Evolutionary conservation across 2,329 filamentous ascomycete genomes (phyloP).

Genomic region (Penicillium psychrosexuale): DNA sequence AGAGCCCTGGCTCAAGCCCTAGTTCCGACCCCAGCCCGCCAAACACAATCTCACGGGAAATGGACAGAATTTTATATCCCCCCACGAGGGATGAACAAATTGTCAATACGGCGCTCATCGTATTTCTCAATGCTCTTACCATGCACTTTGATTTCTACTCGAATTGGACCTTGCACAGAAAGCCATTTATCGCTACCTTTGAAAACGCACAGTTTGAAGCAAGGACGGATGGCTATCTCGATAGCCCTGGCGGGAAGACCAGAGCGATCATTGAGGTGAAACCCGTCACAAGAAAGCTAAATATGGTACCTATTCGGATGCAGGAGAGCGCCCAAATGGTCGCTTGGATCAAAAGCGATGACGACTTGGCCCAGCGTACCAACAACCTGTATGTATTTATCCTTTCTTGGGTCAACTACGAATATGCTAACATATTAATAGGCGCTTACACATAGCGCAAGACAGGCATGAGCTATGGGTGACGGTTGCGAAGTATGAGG

Average conservation of each 20-base stretch:
- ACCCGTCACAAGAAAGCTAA: neutral
- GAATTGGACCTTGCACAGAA: neutral
- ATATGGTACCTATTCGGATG: too few relatives aligned
- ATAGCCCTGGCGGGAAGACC: neutral
- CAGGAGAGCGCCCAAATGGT: neutral
- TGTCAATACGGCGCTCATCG: neutral
- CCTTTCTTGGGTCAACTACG: too few relatives aligned
- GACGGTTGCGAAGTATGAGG: neutral
- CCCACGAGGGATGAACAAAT: neutral
- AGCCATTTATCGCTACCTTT: neutral
- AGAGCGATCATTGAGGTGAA: neutral
- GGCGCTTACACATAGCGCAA: neutral
- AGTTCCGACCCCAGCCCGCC: neutral
- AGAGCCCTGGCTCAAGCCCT: too few relatives aligned
- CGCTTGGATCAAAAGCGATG: neutral
- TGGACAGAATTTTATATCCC: neutral
- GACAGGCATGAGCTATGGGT: neutral
- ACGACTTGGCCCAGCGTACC: neutral
- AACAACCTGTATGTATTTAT: neutral
- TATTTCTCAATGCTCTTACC: neutral
- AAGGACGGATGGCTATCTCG: neutral
- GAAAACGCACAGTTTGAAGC: neutral
- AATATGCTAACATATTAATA: neutral
- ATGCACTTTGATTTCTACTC: neutral
- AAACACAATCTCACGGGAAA: neutral